Base-by-base conservation (phyloP, 352 stramenopile genomes). In the Saprolegnia diclina region DNA sequence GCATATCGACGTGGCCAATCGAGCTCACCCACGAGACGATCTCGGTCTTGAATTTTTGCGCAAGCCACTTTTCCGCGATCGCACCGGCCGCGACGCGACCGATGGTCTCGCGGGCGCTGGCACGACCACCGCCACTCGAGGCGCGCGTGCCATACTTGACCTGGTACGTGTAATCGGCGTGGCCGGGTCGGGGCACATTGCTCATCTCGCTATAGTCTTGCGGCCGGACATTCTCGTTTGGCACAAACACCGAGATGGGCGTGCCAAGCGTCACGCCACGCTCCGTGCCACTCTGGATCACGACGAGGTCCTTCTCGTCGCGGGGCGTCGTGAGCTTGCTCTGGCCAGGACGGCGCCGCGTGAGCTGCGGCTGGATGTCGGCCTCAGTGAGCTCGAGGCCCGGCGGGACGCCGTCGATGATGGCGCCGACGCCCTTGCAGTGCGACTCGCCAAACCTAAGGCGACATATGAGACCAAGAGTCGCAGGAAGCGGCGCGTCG, bases 111-210 rank as follows among this genome's bases (percentile, higher is more conserved):
- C 97, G 87, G 13, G 97, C 97, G 54, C 90, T 98, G 32, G 89
- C 92, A 29, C 97, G 91, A 45, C 97, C 97, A 57, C 97, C 97
- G 55, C 97, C 97, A 50, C 94, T 97, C 72, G 98, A 94, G 10
- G 97, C 96, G 56, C 96, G 91, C 52, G 98, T 97, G 71, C 97
- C 97, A 77, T 99, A 99, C 79, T 99, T 99, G 79, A 97, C 95
- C 88, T 99, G 96, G 80, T 99, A 99, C 65, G 96, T 99, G 64
- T 98, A 98, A 83, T 99, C 97, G 10, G 97, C 97, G 79, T 99
- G 97, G 29, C 89, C 95, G 13, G 96, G 96, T 35, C 88, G 85
- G 14, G 88, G 88, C 26, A 95, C 85, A 4, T 90, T 79, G 67
- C 86, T 92, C 94, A 99, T 98, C 67, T 98, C 96, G 77, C 98